Evolutionary conservation across 192 early-diverging fungal species (phyloP), one percentile per base, ranked within the genome.

Genomic region (Umbelopsis sp.): DNA sequence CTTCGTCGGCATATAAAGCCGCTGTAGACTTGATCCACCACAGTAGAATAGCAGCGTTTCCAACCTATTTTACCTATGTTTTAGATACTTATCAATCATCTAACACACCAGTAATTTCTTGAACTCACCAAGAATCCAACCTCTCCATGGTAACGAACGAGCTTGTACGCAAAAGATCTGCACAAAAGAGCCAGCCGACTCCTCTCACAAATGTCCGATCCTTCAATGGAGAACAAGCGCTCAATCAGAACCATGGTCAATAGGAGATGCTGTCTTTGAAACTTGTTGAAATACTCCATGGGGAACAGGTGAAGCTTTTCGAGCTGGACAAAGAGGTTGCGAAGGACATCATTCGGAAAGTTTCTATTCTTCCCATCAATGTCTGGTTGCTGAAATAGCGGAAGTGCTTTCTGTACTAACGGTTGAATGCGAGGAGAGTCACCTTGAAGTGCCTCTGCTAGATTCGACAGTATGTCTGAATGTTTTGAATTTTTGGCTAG

Each of bases 281-380:
- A 65, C 44, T 79, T 80, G 65, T 83, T 77, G 69, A 78, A 86
- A 66, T 82, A 86, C 25, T 86, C 84, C 16, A 82, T 70, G 1
- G 84, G 84, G 45, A 86, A 81, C 0, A 86, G 71, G 14, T 82
- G 79, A 41, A 86, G 71, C 21, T 62, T 62, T 32, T 62, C 26
- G 56, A 86, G 68, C 11, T 59, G 70, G 67, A 83, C 50, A 65
- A 65, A 71, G 74, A 52, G n/a, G 66, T 74, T 34, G 50, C 45
- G 16, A 62, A 66, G 17, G 25, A 49, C 51, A n/a, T 65, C n/a
- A 43, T 44, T 32, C 4, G 36, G 17, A 17, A 53, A 59, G 20
- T 20, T 36, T 0, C 9, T 52, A 5, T 31, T 36, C 5, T 70
- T 52, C 0, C 51, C 1, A 51, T 75, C 45, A 11, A 52, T 45